Evolutionary conservation across 2,329 filamentous ascomycete genomes (phyloP), one percentile per base, ranked within the genome.

Genomic region (Fonsecaea monophora): DNA sequence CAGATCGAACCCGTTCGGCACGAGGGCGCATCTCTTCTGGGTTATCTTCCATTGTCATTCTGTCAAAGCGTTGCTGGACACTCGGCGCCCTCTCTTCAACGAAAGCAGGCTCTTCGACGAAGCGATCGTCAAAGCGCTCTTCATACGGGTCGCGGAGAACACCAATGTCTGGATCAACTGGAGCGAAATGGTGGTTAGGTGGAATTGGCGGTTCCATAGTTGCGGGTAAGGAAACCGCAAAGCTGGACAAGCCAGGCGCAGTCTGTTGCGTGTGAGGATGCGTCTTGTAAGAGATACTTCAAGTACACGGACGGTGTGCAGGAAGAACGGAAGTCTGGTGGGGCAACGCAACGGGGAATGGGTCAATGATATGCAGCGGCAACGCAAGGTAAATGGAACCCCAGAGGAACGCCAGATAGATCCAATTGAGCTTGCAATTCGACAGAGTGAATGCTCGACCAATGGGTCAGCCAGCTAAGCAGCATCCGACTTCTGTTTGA

Each of bases 171-270:
- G 62, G 61, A 34, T 66, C 58, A 13, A 68, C 54, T 2, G 68
- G 63, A 48, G 32, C 34, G 40, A 70, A 70, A 48, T 66, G 60
- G 35, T 70, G 62, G 25, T 56, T 57, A 21, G 68, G 66, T 13
- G 68, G 68, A 40, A 65, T 65, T 45, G 63, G 63, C 35, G 65
- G 68, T 40, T 68, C 68, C 68, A 68, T 70, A n/a, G 9, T 34
- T 35, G 42, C 50, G 53, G 60, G 30, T 21, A 21, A 18, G 4
- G 35, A 53, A 32, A 54, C 53, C 59, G 53, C 57, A 55, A 60
- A 48, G 60, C 60, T 66, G 63, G 66, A 70, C 63, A 66, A 68
- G 62, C 60, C 68, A 61, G 61, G 55, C 34, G 57, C 56, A 32
- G 62, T 64, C 48, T 65, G 63, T 40, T 45, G 58, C 53, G 61